Percentiles rank a stretch among this genome's conserved stretches.
These are phyloP conservation scores for Lanmaoa rubissima DNA, from an alignment of 768 basidiomycete species.

Conservation along the genomic window DNA sequence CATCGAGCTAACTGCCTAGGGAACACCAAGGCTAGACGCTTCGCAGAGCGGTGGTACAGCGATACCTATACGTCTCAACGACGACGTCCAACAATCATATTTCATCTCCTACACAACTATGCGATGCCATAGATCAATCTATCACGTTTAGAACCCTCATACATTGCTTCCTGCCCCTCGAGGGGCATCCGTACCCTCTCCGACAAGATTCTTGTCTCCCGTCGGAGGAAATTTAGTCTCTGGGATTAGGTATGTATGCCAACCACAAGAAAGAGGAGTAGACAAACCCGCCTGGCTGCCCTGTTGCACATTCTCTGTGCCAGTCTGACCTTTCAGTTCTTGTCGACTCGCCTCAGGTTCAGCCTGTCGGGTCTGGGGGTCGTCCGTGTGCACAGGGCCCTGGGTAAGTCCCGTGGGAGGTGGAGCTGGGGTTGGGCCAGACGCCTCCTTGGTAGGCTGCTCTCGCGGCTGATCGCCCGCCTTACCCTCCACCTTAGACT, in stretches of 20 bases:
- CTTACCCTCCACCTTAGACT: background rate
- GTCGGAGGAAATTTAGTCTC: background rate
- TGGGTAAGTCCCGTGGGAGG: background rate
- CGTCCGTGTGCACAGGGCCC: background rate
- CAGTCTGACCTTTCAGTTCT: background rate
- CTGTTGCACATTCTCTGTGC: background rate
- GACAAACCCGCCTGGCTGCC: slow-evolving; percentile 3
- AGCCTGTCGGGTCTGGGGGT: background rate
- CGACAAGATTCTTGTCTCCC: background rate
- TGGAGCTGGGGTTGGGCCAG: background rate
- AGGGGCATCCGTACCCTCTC: background rate
- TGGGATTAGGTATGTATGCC: background rate
- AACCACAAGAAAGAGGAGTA: background rate
- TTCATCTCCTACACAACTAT: background rate
- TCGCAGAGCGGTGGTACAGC: no score
- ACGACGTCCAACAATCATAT: no score
- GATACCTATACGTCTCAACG: no score
- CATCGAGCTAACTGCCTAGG: no score
- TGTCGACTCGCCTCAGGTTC: background rate
- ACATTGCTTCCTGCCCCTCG: background rate
- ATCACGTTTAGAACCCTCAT: background rate
- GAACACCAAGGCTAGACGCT: no score
- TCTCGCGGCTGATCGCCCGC: background rate
- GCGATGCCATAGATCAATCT: no score
- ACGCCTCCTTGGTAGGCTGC: background rate